Base-by-base conservation (phyloP, 1,139 yeast species). In the Hemisphaericaspora lyxosophila region DNA sequence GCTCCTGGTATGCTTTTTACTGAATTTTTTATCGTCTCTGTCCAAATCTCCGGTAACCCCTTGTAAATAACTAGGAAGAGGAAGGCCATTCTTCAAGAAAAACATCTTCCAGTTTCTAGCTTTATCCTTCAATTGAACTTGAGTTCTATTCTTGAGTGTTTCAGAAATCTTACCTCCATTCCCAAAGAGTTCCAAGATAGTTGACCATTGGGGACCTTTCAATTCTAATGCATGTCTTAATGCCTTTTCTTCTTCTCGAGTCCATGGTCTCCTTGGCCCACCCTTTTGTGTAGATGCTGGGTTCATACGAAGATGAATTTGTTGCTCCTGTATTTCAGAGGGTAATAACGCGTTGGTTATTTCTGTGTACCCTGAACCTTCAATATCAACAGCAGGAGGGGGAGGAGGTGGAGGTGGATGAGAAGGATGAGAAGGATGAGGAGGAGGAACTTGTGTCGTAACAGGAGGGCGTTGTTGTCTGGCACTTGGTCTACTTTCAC, bases 31-130 rank as follows among this genome's bases (percentile, higher is more conserved):
- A 41, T 70, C 74, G 22, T 70, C 75, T 40, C 84, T 67, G 23
- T 83, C 89, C 42, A 85, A 62, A 48, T 83, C 95, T 31, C 97
- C 97, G 1, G 97, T 89, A 18, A 90, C 97, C 48, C 83, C 81
- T 39, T 68, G 71, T 46, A 92, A 67, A 53, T 87, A 90, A 3
- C 73, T 80, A 0, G 97, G 97, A 4, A 90, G 78, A 5, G 86
- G 80, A 34, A 78, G 62, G 4, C 81, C 82, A 41, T 79, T 74
- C 54, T 88, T 85, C 43, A 89, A 64, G 57, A 84, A 88, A 47
- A 84, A 83, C 74, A 87, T 77, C 59, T 90, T 92, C 87, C 96
- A 85, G 55, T 92, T 92, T 48, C 97, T 75, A 0, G 97, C 97
- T 56, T 92, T 92, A 57, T 92, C 98, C 57, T 92, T 92, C 42